A percentile compares a stretch with the other conserved stretches of the same genome.
Evolutionary conservation across 2,329 filamentous ascomycete species (phyloP).

Genomic region (Penicillium hesseltinei): DNA sequence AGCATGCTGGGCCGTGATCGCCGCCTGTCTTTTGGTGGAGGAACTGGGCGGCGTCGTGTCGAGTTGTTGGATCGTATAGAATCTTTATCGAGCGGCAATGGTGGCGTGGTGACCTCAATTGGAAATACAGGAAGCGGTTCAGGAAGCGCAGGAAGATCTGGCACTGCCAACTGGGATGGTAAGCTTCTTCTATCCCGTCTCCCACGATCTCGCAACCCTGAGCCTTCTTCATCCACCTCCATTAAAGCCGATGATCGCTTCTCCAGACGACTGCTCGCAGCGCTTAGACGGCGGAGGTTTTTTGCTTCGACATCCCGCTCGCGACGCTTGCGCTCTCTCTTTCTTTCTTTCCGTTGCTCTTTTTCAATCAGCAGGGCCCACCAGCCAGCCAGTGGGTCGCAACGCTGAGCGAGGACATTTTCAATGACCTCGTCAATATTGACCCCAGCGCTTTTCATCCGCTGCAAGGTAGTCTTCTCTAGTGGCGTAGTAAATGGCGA

Average conservation of each 20-base stretch:
- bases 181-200: constrained; percentile 73
- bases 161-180: constrained; percentile 60
- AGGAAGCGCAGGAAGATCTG: constrained; percentile 74
- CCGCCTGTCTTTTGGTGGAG: constrained; percentile 82
- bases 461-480: constrained; percentile 86
- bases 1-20: constrained; percentile 79
- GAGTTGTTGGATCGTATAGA: constrained; percentile 73
- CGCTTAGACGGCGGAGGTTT: constrained; percentile 77
- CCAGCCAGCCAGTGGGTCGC: constrained; percentile 89
- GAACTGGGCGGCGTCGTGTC: constrained; percentile 72
- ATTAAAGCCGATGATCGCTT: constrained; percentile 72
- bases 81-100: constrained; percentile 69
- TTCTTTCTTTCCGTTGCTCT: constrained; percentile 79
- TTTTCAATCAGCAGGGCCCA: constrained; percentile 95
- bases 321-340: constrained; percentile 77
- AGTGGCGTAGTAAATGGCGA: constrained; percentile 80
- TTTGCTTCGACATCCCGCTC: constrained; percentile 81
- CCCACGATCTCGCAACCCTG: constrained; percentile 67
- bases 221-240: constrained; percentile 75
- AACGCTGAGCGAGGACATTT: constrained; percentile 84
- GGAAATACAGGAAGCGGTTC: constrained; percentile 52
- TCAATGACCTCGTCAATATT: constrained; percentile 94
- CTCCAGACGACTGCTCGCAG: constrained; percentile 82
- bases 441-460: constrained; percentile 91
- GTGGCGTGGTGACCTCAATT: constrained; percentile 44